Conservation (phyloP, 768 basidiomycete genomes). For the Scleroderma citrinum region DNA sequence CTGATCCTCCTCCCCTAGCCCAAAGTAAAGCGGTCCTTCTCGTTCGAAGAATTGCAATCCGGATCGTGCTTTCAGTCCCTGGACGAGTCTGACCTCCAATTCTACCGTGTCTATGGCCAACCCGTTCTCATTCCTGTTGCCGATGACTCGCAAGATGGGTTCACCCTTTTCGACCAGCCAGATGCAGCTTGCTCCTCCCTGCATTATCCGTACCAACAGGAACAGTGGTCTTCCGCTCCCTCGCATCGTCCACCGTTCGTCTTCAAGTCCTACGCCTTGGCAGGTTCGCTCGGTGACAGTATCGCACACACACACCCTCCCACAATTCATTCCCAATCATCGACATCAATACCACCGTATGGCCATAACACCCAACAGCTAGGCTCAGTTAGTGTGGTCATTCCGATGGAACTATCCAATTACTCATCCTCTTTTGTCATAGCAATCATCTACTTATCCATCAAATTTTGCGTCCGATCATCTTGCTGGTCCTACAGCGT, state of each 20-base stretch:
- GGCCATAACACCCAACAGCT: neutral
- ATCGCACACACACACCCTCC: neutral
- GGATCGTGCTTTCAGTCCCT: slow-evolving; percentile 24
- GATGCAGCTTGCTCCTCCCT: slow-evolving; percentile 1
- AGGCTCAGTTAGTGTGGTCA: neutral
- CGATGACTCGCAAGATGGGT: slow-evolving; percentile 18
- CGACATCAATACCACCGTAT: neutral
- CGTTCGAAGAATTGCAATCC: slow-evolving; percentile 30
- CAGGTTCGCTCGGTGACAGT: slow-evolving; percentile 22
- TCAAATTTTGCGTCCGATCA: neutral
- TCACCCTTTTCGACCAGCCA: slow-evolving; percentile 4
- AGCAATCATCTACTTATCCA: neutral
- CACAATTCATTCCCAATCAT: neutral
- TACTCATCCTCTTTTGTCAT: neutral
- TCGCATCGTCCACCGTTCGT: slow-evolving; percentile 3
- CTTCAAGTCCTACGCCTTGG: slow-evolving; percentile 26
- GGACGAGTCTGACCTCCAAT: slow-evolving; percentile 29
- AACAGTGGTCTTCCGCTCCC: neutral
- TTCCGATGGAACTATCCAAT: neutral
- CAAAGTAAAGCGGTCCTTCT: slow-evolving; percentile 26
- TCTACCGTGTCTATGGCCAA: slow-evolving; percentile 28
- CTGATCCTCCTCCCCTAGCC: slow-evolving; percentile 11
- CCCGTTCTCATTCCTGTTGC: slow-evolving; percentile 25
- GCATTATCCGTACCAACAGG: slow-evolving; percentile 1
- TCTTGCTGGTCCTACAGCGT: neutral